These are phyloP conservation scores for Penicillium coffeae DNA, from an alignment of 495 filamentous ascomycete genomes.

Conservation along the genomic window DNA sequence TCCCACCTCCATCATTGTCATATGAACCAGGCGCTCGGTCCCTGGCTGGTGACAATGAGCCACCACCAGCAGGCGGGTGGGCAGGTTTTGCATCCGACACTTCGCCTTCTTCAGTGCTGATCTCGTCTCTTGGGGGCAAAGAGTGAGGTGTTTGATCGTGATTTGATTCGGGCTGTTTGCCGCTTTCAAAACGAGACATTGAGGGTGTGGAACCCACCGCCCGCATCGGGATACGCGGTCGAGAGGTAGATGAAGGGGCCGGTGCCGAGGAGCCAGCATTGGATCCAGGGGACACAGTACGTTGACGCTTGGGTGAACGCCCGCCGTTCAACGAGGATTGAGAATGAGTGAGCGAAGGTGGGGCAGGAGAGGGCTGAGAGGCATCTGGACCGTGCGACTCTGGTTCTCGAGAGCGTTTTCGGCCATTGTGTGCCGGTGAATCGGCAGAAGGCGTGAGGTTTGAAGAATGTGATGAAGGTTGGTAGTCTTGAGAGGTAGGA, in stretches of 20 bases:
- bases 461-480: not conserved
- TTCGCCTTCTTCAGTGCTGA: conserved; percentile 23
- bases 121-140: conserved; percentile 4
- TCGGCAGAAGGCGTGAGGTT: conserved; percentile 16
- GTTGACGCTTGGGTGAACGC: conserved; percentile 41
- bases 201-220: conserved; percentile 7
- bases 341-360: not conserved
- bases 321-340: conserved; percentile 22
- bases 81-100: conserved; percentile 9
- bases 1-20: conserved; percentile 33
- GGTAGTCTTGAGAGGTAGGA: conserved; percentile 5
- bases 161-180: not conserved
- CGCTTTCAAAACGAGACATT: not conserved
- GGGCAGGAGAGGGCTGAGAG: conserved; percentile 5
- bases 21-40: not conserved
- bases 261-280: not conserved
- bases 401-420: conserved; percentile 44
- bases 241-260: conserved; percentile 5
- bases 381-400: conserved; percentile 22
- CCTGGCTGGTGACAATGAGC: too few relatives aligned
- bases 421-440: conserved; percentile 23
- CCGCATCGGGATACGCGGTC: conserved; percentile 19
- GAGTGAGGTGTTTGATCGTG: not conserved
- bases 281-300: conserved; percentile 26
- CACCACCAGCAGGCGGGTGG: not conserved